Evolutionary conservation across 345 rosid genomes (phyloP), one percentile per base, ranked within the genome.

Genomic region (Raphanus sativus): DNA sequence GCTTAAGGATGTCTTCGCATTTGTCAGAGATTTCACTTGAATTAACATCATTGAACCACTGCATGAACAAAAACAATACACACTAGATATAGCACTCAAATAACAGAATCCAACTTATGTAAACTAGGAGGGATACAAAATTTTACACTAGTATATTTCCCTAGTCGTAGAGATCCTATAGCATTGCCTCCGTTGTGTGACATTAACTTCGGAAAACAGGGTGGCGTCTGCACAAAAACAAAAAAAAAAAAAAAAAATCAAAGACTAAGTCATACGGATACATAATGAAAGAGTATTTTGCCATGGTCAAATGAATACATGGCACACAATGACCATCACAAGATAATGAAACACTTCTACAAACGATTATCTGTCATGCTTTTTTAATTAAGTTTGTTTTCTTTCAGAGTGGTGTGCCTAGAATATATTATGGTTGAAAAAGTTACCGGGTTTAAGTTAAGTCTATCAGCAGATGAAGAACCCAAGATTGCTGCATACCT

Each of bases 401-500:
- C 13, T 52, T 11, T 9, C 13, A 1, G 4, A 70, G 26, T 66
- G 45, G 26, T 64, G 26, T 64, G 60, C 52, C 59, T 56, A 58
- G 9, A 56, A 71, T 30, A n/a, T 30, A 56, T 38, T 40, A 55
- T 25, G 63, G 55, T 42, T 73, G 59, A 62, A 73, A 25, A 70
- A 33, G 16, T 82, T 87, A 93, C 98, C 83, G 91, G 97, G 62
- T 79, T 84, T 76, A 90, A 48, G 77, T 75, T 59, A 76, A 85
- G 75, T 85, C 70, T 87, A 73, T 82, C 84, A 15, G 65, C 70
- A 60, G 89, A 85, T 45, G 89, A 81, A 70, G 94, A 81, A 76
- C 98, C 98, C 85, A 90, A 78, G 36, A 93, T 88, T 81, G 91
- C 91, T 76, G 98, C 90, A 87, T 92, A 89, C 80, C 98, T 92